These are phyloP conservation scores for Lumnitzera littorea DNA, from an alignment of 345 rosid species.

Conservation along the genomic window DNA sequence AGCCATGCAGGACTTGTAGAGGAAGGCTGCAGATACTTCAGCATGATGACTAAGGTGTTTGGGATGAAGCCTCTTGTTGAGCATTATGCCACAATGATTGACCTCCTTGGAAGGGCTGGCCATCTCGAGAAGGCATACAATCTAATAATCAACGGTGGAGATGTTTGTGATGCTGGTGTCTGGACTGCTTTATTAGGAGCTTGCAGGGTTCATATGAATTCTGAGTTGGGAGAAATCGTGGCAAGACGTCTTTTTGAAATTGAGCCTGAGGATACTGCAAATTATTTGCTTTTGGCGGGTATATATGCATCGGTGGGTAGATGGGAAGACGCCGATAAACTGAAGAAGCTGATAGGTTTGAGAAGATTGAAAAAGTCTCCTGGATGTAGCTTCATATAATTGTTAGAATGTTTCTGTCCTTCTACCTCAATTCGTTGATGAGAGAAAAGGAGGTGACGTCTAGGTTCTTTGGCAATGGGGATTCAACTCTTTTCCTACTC, in stretches of 20 bases:
- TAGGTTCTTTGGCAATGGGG: no score
- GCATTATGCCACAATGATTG: slow-evolving; percentile 50
- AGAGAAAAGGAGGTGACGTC: no score
- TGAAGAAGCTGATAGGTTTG: slow-evolving; percentile 31
- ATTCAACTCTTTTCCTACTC: no score
- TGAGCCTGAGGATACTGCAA: slow-evolving; percentile 46
- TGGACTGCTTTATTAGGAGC: slow-evolving; percentile 62
- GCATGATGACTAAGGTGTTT: slow-evolving; percentile 26
- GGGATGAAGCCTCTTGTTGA: slow-evolving; percentile 29
- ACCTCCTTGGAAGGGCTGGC: slow-evolving; percentile 51
- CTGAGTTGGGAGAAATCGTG: slow-evolving; percentile 42
- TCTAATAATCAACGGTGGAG: slow-evolving; percentile 23
- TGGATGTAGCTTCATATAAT: slow-evolving; percentile 42
- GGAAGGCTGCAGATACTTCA: slow-evolving; percentile 38
- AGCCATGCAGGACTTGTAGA: slow-evolving; percentile 47
- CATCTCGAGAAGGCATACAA: slow-evolving; percentile 42
- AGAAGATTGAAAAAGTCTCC: slow-evolving; percentile 33
- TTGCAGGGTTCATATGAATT: slow-evolving; percentile 42
- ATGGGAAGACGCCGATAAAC: slow-evolving; percentile 50
- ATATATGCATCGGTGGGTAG: slow-evolving; percentile 40
- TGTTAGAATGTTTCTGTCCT: not conserved
- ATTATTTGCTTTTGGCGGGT: slow-evolving; percentile 43
- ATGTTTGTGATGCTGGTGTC: slow-evolving; percentile 30
- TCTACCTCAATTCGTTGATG: no score
- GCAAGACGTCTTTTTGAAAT: slow-evolving; percentile 39